Evolutionary conservation across 192 early-diverging fungal species (phyloP).

Genomic region (Rhizophagus prolifer): DNA sequence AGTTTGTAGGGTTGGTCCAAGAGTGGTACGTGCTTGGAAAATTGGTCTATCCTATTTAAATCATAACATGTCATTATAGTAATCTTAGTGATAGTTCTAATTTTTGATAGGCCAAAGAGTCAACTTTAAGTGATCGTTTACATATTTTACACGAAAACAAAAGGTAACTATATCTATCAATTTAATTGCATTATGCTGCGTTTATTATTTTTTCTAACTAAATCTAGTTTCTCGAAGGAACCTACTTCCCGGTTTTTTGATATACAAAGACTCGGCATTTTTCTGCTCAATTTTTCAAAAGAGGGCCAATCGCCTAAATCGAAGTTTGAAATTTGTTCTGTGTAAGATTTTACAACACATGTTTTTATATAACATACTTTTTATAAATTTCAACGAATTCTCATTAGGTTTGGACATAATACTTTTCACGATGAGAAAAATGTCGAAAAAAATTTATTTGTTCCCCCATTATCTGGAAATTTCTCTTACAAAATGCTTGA

Average conservation of each 20-base stretch:
- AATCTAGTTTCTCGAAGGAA: constrained; percentile 1
- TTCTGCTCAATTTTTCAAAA: background rate
- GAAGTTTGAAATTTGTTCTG: background rate
- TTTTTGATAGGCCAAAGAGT: background rate
- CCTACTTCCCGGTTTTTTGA: background rate
- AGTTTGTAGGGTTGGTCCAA: background rate
- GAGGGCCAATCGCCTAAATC: background rate
- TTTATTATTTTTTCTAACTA: background rate
- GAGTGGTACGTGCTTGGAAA: background rate
- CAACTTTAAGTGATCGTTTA: background rate
- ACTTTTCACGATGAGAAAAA: constrained; percentile 9
- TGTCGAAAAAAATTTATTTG: constrained; percentile 3
- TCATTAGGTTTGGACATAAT: constrained; percentile 11
- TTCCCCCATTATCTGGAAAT: constrained; percentile 1
- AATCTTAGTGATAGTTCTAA: background rate
- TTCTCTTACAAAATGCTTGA: background rate
- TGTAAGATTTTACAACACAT: background rate
- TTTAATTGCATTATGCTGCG: background rate
- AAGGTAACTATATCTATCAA: background rate
- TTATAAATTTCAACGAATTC: background rate
- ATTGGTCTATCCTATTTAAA: background rate
- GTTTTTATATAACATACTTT: background rate
- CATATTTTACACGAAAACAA: constrained; percentile 1
- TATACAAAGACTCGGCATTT: background rate
- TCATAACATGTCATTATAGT: background rate